Evolutionary conservation across 495 filamentous ascomycete genomes (phyloP), one percentile per base, ranked within the genome.

Genomic region (Cenococcum geophilum): DNA sequence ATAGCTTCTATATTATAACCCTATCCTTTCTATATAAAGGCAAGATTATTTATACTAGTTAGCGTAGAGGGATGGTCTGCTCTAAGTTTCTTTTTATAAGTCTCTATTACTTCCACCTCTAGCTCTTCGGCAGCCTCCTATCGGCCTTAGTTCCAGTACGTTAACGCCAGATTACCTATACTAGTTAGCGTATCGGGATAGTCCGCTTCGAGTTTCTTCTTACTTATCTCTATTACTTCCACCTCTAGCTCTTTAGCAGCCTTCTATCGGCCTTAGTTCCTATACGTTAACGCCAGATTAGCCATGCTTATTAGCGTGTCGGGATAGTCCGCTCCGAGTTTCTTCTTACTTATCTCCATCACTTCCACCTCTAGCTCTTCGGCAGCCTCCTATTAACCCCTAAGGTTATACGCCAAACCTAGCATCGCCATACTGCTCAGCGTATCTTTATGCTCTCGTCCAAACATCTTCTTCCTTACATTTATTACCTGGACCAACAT

Each of bases 1-100:
- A 67, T 36, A 55, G 69, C 69, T 56, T 70, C 61, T 48, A n/a
- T 52, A 65, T 60, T n/a, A 50, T 59, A 67, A 37, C 59, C 64
- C 37, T 64, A 16, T 8, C 12, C 4, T 51, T 59, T 50, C 35
- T 12, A 47, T 22, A 22, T 59, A 5, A 5, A 45, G 12, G 55
- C 55, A 42, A 57, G 55, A 23, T 45, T 57, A 25, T 11, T 36
- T 12, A 57, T 57, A 18, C 34, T 45, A 34, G 2, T 45, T 36
- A 57, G 37, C 34, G 55, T 57, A 36, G 5, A 3, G 5, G 48
- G 48, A 51, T 51, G 48, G 5, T 57, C 55, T 34, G 10, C 4
- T 16, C 55, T 34, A 8, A 57, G 55, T 34, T 5, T 22, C 57
- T 4, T 59, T 20, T 4, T 22, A 27, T 6, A 6, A 32, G 57